Percentiles rank a stretch among this genome's conserved stretches.
These are phyloP conservation scores for Paracoccidioides lutzii DNA, from an alignment of 2,329 filamentous ascomycete species.

Conservation along the genomic window DNA sequence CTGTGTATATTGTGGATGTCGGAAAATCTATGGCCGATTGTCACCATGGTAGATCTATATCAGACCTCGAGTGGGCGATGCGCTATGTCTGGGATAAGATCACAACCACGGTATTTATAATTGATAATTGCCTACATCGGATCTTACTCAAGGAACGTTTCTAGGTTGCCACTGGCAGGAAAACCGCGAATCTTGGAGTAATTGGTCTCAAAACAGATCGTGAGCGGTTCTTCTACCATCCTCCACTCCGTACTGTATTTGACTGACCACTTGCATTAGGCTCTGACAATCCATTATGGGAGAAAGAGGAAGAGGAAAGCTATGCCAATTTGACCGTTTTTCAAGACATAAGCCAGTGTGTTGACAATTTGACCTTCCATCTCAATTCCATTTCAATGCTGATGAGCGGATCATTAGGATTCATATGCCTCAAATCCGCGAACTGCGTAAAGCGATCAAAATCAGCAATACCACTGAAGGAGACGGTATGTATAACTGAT, in stretches of 20 bases:
- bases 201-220: slow-evolving; percentile 69
- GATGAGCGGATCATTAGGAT: slow-evolving; percentile 29
- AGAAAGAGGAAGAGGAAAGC: slow-evolving; percentile 45
- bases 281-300: slow-evolving; percentile 51
- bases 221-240: slow-evolving; percentile 13
- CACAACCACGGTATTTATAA: slow-evolving; percentile 48
- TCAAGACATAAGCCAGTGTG: slow-evolving; percentile 48
- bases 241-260: neutral
- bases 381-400: slow-evolving; percentile 30
- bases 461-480: slow-evolving; percentile 57
- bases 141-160: neutral
- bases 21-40: slow-evolving; percentile 69
- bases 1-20: slow-evolving; percentile 81
- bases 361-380: slow-evolving; percentile 16
- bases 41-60: slow-evolving; percentile 57
- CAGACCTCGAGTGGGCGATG: slow-evolving; percentile 80
- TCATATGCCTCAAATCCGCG: slow-evolving; percentile 55
- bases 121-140: neutral
- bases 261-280: slow-evolving; percentile 24
- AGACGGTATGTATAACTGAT: slow-evolving; percentile 44
- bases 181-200: slow-evolving; percentile 64
- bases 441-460: slow-evolving; percentile 50
- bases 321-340: slow-evolving; percentile 75
- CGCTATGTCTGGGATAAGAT: slow-evolving; percentile 93
- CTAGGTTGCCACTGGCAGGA: slow-evolving; percentile 52